A percentile compares a stretch with the other conserved stretches of the same genome.
phyloP scores from a whole-genome alignment of 2,329 filamentous ascomycete species.

The Diaporthe ampelina region DNA sequence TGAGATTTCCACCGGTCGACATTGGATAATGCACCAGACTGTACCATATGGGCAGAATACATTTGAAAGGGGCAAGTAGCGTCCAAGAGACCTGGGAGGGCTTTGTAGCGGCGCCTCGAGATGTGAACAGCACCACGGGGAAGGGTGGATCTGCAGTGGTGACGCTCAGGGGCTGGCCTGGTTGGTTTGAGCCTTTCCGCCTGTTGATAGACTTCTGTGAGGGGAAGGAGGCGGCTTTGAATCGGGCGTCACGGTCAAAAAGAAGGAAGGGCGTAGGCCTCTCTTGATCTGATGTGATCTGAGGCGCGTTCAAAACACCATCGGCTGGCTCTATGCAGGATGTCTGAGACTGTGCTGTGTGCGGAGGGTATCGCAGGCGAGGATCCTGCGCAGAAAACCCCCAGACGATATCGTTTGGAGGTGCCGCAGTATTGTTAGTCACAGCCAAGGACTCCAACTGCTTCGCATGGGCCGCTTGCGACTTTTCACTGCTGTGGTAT shows the following conservation, averaged over 20 bases:
- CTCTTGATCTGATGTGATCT: conserved; percentile 49
- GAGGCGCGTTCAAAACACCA: neutral
- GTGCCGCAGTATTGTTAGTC: conserved; percentile 76
- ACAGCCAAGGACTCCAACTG: conserved; percentile 67
- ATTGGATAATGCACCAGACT: conserved; percentile 86
- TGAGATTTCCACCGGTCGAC: conserved; percentile 82
- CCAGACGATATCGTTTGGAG: conserved; percentile 79
- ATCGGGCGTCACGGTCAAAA: conserved; percentile 77
- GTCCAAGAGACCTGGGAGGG: conserved; percentile 80
- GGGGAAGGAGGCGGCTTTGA: conserved; percentile 75
- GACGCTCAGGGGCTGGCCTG: conserved; percentile 73
- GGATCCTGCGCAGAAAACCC: conserved; percentile 84
- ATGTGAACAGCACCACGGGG: conserved; percentile 79
- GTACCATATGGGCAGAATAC: conserved; percentile 88
- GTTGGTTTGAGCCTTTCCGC: conserved; percentile 73
- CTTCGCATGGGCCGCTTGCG: conserved; percentile 57
- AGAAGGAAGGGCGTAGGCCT: conserved; percentile 61
- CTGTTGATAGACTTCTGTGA: conserved; percentile 87
- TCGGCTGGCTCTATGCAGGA: conserved; percentile 38
- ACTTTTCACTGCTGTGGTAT: conserved; percentile 53
- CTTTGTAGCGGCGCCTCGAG: conserved; percentile 56
- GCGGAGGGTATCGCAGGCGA: conserved; percentile 82
- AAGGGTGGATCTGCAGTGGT: conserved; percentile 78
- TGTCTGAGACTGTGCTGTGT: conserved; percentile 59
- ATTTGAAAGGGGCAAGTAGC: conserved; percentile 90